Evolutionary conservation across 2,329 filamentous ascomycete genomes (phyloP), one percentile per base, ranked within the genome.

Genomic region (Exophiala alcalophila): DNA sequence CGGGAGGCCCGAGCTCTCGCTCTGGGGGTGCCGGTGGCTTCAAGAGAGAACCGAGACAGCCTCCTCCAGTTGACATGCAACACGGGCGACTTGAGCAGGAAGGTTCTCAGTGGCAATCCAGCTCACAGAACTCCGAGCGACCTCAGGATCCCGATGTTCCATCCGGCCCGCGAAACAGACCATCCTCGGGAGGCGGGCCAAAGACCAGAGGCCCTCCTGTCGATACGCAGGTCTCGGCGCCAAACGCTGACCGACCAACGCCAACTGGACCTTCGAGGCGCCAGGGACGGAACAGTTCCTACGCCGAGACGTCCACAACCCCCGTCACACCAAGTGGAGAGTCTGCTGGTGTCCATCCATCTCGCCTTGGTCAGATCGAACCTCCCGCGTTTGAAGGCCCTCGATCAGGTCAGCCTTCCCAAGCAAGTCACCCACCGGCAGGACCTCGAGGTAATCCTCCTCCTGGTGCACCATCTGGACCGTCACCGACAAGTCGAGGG

Each of bases 321-420:
- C 59, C 61, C 9, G 43, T 58, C 9, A 57, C 65, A 11, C 61
- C 65, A 26, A 28, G 29, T 27, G n/a, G 29, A 20, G 67, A 71
- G 24, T 59, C 64, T 11, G 60, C 64, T 15, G 72, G 73, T 21
- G 68, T 79, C 31, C 75, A 78, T 55, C 75, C 75, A 8, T 76
- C 76, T 54, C 68, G 76, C 25, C 59, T 77, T 31, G 69, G 67
- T 27, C 65, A 68, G 25, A 63, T 71, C 23, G 52, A 52, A 19
- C 24, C 56, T 14, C 35, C 57, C 4, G 49, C 52, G 11, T 39
- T 39, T 30, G 53, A 52, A 14, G 8, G 40, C 18, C 3, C 51
- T 14, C 46, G 44, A 29, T 26, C 50, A 33, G 26, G 36, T 35
- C n/a, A 53, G 50, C 39, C 48, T 54, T 29, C 58, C 50, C 52